Conservation (phyloP, 2,329 filamentous ascomycete genomes). For the Bertia moriformis region DNA sequence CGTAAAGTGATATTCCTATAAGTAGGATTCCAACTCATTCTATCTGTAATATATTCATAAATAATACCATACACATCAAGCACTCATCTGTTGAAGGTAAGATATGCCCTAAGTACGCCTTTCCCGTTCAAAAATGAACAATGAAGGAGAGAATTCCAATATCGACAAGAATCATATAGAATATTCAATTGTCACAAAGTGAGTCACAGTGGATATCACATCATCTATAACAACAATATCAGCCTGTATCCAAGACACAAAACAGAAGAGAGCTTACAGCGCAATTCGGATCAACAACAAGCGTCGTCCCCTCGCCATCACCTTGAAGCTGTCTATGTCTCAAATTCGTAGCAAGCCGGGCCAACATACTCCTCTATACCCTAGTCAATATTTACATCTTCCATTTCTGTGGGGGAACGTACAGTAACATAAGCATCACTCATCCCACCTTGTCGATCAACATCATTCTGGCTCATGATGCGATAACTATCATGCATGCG, state of each 20-base stretch:
- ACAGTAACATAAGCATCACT: slow-evolving; percentile 41
- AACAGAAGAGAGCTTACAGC: slow-evolving; percentile 5
- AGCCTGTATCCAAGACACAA: slow-evolving; percentile 3
- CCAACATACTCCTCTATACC: slow-evolving; percentile 9
- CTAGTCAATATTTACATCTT: slow-evolving; percentile 5
- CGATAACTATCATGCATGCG: slow-evolving; percentile 43
- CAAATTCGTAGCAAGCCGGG: slow-evolving; percentile 1
- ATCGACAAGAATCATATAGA: too few species aligned
- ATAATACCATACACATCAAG: too few species aligned
- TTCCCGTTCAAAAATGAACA: too few species aligned
- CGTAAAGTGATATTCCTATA: too few species aligned
- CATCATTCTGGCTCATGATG: slow-evolving; percentile 48
- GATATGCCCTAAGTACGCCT: too few species aligned
- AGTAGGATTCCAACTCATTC: too few species aligned
- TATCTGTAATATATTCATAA: too few species aligned
- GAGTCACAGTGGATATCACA: too few species aligned
- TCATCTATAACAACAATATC: slow-evolving; percentile 1
- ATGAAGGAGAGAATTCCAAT: too few species aligned
- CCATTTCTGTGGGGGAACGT: too few species aligned
- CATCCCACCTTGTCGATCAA: slow-evolving; percentile 38
- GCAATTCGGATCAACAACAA: neutral
- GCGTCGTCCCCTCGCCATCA: neutral
- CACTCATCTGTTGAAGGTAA: too few species aligned
- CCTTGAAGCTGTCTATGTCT: slow-evolving; percentile 1
- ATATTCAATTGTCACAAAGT: too few species aligned